Evolutionary conservation across 164 flowering plant species (phyloP), one percentile per base, ranked within the genome.

Genomic region (Chimonanthus salicifolius): DNA sequence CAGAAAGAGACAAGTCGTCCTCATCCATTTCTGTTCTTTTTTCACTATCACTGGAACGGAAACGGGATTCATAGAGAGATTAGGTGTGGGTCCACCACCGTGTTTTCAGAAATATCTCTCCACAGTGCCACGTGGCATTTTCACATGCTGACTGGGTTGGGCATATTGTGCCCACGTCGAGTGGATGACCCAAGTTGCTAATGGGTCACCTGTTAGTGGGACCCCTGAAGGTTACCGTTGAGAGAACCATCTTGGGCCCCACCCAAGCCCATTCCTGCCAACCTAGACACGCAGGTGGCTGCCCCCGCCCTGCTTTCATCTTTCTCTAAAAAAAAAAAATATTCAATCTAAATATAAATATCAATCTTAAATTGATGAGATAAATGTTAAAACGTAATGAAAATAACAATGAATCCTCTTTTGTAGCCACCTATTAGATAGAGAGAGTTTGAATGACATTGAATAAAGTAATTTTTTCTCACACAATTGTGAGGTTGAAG

Each of bases 101-200:
- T 13, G 60, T 13, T 13, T 54, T 54, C 60, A 13, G 16, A 8
- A 54, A 3, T 54, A 33, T 33, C 33, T 3, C 5, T 13, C 16
- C 16, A 54, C 5, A 54, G 33, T 33, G 16, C 16, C 60, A 54
- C n/a, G 60, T 54, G 60, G 16, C 5, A 54, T n/a, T 3, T 13
- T n/a, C 21, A 15, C 58, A 13, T 67, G 65, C 62, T 72, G 76
- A 80, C 74, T 49, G 72, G 78, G 76, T 72, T 44, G 58, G 0
- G 58, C 69, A 43, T 13, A n/a, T 45, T 60, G 44, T 5, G 45
- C 74, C 80, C 84, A 81, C 79, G 81, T 78, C 79, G 75, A 68
- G 70, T 69, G 16, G 74, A 77, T 47, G 62, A 20, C 43, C 33
- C 54, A 16, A 74, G 73, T 74, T 71, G 67, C 64, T 9, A 13